Conservation (phyloP, 305 asterid genomes). For the Rubia tinctorum region DNA sequence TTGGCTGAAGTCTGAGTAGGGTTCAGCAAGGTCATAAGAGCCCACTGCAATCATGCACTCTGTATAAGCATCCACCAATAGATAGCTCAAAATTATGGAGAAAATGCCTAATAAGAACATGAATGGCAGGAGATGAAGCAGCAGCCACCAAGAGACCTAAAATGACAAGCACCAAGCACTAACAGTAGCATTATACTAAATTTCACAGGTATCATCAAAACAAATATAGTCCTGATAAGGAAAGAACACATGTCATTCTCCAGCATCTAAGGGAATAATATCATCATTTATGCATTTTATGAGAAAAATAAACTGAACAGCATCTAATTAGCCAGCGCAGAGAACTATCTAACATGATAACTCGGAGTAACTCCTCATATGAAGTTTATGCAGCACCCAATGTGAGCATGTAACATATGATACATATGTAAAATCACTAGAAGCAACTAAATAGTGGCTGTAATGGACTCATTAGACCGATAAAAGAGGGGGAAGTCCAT, state of each 20-base stretch:
- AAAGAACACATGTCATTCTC: neutral
- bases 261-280: neutral
- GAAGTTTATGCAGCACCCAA: neutral
- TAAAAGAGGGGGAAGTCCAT: neutral
- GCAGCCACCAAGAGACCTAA: neutral
- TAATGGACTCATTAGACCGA: neutral
- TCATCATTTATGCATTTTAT: neutral
- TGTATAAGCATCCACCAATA: slow-evolving; percentile 32
- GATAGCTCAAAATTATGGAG: slow-evolving; percentile 16
- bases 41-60: slow-evolving; percentile 75
- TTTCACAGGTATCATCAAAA: neutral
- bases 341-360: slow-evolving; percentile 1
- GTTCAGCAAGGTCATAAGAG: slow-evolving; percentile 87
- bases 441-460: neutral
- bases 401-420: neutral
- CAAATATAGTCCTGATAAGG: neutral
- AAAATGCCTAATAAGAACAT: slow-evolving; percentile 5
- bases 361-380: neutral
- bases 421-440: neutral
- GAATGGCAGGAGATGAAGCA: slow-evolving; percentile 1
- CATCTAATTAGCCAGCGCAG: neutral
- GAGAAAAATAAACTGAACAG: neutral
- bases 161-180: neutral
- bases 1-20: slow-evolving; percentile 90
- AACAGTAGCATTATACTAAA: slow-evolving; percentile 3